Conservation (phyloP, 1,284 basidiomycete genomes). For the Tilletia caries region DNA sequence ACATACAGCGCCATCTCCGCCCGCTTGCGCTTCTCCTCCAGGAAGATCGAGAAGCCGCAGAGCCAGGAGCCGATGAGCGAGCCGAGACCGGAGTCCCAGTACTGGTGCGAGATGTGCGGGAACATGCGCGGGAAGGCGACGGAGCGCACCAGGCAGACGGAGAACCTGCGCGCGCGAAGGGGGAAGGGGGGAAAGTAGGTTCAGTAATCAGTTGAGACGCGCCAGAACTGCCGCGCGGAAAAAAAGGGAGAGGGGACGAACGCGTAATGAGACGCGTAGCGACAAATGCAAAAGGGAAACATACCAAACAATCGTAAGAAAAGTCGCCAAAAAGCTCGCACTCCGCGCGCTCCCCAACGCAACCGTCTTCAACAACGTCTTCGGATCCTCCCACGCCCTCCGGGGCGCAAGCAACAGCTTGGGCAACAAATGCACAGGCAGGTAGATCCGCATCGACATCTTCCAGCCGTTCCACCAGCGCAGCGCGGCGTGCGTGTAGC, state of each 20-base stretch:
- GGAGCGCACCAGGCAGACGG: conserved; percentile 39
- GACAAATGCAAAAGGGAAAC: conserved; percentile 10
- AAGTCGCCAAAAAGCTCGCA: conserved; percentile 55
- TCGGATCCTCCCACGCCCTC: conserved; percentile 32
- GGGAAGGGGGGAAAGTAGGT: too few species aligned
- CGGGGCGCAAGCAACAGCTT: conserved; percentile 50
- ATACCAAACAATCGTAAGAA: conserved; percentile 51
- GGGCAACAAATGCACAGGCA: conserved; percentile 55
- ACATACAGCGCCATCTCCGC: conserved; percentile 56
- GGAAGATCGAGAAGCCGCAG: conserved; percentile 47
- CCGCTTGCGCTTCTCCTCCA: conserved; percentile 54
- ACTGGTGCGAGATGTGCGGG: conserved; percentile 25
- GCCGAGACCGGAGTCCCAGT: conserved; percentile 31
- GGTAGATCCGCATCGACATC: conserved; percentile 53
- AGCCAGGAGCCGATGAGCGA: conserved; percentile 27
- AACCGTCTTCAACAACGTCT: conserved; percentile 35
- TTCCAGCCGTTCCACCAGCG: conserved; percentile 51
- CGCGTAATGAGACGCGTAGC: too few species aligned
- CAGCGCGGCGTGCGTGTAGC: conserved; percentile 49
- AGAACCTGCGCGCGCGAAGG: conserved; percentile 25
- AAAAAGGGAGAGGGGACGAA: too few species aligned
- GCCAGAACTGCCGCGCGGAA: too few species aligned
- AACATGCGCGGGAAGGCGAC: conserved; percentile 33
- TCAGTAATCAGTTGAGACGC: too few species aligned
- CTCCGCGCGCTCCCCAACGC: conserved; percentile 49